Conservation (phyloP, 2,329 filamentous ascomycete species). For the Teratosphaeria destructans region DNA sequence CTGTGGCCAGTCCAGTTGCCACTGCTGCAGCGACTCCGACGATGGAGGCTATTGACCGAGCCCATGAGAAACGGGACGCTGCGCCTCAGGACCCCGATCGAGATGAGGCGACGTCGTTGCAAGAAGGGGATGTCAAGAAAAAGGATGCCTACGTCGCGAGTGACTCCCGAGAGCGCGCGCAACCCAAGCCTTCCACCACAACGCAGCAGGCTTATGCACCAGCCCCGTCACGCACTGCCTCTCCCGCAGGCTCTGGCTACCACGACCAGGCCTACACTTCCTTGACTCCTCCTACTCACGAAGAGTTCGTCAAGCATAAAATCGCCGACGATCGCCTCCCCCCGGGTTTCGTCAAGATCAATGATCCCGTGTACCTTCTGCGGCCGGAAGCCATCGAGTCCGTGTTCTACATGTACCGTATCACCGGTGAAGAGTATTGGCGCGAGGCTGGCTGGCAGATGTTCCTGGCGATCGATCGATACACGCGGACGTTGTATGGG, state of each 20-base stretch:
- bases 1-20: background rate
- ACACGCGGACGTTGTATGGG: constrained; percentile 55
- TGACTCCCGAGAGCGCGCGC: background rate
- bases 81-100: background rate
- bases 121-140: background rate
- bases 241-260: background rate
- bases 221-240: background rate
- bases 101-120: background rate
- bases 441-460: constrained; percentile 79
- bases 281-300: constrained; percentile 11
- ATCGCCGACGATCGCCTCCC: constrained; percentile 29
- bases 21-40: background rate
- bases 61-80: background rate
- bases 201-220: background rate
- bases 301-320: constrained; percentile 22
- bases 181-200: background rate
- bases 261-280: constrained; percentile 1
- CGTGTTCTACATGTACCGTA: constrained; percentile 82
- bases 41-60: background rate
- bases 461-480: constrained; percentile 60
- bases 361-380: constrained; percentile 30
- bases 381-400: constrained; percentile 76
- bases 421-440: constrained; percentile 66
- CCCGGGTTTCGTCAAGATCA: constrained; percentile 31
- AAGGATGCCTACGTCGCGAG: background rate